Percentiles rank a stretch among this genome's conserved stretches.
These are phyloP conservation scores for Apocynum venetum DNA, from an alignment of 257 asterid species.

Conservation along the genomic window DNA sequence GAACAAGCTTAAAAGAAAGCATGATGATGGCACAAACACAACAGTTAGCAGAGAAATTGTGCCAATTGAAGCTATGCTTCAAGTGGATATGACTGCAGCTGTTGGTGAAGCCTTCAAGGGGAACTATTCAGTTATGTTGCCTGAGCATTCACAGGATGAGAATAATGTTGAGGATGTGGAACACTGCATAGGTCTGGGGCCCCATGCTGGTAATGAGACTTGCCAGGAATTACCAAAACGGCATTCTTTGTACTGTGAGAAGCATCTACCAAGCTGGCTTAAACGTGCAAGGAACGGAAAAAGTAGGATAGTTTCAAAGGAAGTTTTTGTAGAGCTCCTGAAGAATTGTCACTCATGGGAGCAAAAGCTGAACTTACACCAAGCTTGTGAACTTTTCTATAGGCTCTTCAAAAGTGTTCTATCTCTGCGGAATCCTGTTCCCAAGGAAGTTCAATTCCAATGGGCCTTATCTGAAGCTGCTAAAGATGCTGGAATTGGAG, in stretches of 20 bases:
- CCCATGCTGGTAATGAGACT: constrained; percentile 44
- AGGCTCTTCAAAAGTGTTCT: constrained; percentile 73
- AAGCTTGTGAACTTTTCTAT: constrained; percentile 92
- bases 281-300: constrained; percentile 98
- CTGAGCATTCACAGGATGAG: constrained; percentile 34
- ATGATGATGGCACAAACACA: constrained; percentile 41
- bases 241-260: constrained; percentile 83
- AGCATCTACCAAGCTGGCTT: constrained; percentile 97
- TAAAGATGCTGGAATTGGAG: constrained; percentile 58
- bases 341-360: constrained; percentile 62
- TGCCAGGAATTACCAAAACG: constrained; percentile 72
- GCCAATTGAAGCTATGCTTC: constrained; percentile 33
- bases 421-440: constrained; percentile 85
- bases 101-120: constrained; percentile 28
- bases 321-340: constrained; percentile 79
- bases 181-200: constrained; percentile 70
- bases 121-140: constrained; percentile 35
- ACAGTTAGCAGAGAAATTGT: constrained; percentile 34
- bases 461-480: constrained; percentile 96
- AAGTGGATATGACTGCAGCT: constrained; percentile 41
- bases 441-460: constrained; percentile 86
- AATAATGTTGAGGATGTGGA: constrained; percentile 33
- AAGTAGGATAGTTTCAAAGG: constrained; percentile 90
- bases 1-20: constrained; percentile 60
- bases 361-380: constrained; percentile 73